Evolutionary conservation across 352 stramenopile species (phyloP).

Genomic region (Globisporangium recalcitrans): DNA sequence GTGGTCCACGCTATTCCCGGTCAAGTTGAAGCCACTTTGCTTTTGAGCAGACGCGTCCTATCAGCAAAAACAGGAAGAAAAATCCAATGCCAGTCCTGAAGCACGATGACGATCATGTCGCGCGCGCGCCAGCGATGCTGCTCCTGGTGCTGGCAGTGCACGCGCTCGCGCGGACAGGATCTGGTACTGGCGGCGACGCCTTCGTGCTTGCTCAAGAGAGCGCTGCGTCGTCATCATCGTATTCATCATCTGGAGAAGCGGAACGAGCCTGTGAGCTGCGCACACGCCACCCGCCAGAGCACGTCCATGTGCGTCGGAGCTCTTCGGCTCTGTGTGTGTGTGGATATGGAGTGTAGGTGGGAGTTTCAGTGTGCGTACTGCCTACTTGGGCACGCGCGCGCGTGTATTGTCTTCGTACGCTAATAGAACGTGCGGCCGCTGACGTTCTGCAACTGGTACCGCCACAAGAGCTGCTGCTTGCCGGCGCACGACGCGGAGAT

Average conservation of each 20-base stretch:
- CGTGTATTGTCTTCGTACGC: background rate
- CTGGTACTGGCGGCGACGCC: background rate
- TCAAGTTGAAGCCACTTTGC: background rate
- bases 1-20: background rate
- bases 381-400: too few species aligned
- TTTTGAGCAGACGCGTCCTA: background rate
- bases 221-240: background rate
- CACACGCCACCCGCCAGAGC: background rate
- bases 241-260: background rate
- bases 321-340: background rate
- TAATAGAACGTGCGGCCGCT: background rate
- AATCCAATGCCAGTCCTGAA: background rate
- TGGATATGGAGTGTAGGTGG: background rate
- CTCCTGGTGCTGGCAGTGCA: background rate
- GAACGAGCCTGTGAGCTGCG: background rate
- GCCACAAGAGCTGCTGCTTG: background rate
- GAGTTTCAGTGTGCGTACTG: too few species aligned
- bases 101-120: background rate
- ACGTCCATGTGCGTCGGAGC: background rate
- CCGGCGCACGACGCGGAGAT: background rate
- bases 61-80: background rate
- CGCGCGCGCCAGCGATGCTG: background rate
- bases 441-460: background rate
- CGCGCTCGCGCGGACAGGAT: background rate
- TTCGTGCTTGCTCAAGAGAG: background rate